These are phyloP conservation scores for Trichoderma sp. DNA, from an alignment of 2,329 filamentous ascomycete genomes.

Conservation along the genomic window DNA sequence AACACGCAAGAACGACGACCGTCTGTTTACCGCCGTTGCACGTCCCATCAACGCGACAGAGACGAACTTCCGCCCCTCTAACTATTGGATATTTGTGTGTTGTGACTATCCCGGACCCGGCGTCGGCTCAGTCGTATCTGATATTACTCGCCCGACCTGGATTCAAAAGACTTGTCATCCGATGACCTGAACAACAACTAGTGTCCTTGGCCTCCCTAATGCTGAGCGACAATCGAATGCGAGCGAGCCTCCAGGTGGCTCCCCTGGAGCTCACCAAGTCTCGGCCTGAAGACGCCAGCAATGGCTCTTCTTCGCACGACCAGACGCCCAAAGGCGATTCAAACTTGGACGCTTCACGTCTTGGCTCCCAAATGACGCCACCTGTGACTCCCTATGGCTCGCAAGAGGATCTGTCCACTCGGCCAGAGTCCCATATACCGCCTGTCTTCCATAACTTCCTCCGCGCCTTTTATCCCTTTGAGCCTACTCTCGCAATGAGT, in stretches of 20 bases:
- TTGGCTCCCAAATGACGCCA: conserved; percentile 67
- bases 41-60: background rate
- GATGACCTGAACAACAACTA: conserved; percentile 31
- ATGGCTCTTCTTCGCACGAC: conserved; percentile 32
- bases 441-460: conserved; percentile 90
- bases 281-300: conserved; percentile 26
- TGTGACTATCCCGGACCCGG: background rate
- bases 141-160: background rate
- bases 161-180: conserved; percentile 23
- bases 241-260: conserved; percentile 60
- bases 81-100: conserved; percentile 1
- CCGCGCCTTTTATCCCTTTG: conserved; percentile 89
- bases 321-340: conserved; percentile 33
- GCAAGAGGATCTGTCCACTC: conserved; percentile 53
- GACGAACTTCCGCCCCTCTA: background rate
- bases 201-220: conserved; percentile 34
- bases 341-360: conserved; percentile 31
- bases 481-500: conserved; percentile 72
- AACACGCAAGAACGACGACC: background rate
- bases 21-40: background rate
- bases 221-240: conserved; percentile 44
- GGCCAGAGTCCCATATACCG: conserved; percentile 44
- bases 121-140: background rate
- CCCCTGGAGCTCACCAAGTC: conserved; percentile 54
- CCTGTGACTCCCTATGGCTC: conserved; percentile 71